Evolutionary conservation across 2,329 filamentous ascomycete species (phyloP).

Genomic region (Cladophialophora bantiana): DNA sequence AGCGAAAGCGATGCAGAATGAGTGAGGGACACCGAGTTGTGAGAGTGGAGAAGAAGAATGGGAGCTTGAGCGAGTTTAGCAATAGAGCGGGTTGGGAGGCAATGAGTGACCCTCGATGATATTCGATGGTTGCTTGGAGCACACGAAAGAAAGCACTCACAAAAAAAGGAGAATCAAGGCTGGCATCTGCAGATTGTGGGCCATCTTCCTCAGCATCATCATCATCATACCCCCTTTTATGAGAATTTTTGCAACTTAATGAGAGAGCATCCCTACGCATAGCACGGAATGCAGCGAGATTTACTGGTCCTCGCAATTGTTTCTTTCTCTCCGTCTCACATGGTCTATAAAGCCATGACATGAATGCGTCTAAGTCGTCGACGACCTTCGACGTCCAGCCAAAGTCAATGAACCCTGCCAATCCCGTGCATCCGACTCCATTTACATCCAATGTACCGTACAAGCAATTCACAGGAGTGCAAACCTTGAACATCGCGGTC

Average conservation of each 20-base stretch:
- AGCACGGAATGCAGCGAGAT: neutral
- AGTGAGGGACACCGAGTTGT: conserved; percentile 6
- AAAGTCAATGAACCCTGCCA: no score
- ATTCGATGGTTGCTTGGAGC: conserved; percentile 20
- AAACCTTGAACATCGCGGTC: no score
- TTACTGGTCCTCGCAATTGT: neutral
- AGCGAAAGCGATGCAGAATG: conserved; percentile 13
- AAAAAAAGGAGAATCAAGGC: conserved; percentile 25
- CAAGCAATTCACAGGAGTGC: no score
- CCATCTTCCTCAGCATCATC: conserved; percentile 15
- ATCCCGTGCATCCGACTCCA: no score
- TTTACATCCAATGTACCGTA: no score
- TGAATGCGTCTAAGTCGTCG: no score
- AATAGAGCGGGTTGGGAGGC: conserved; percentile 19
- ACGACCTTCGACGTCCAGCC: no score
- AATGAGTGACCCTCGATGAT: conserved; percentile 20
- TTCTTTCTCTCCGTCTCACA: neutral
- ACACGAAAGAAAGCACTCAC: conserved; percentile 15
- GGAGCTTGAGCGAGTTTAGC: conserved; percentile 12
- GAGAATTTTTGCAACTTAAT: conserved; percentile 13
- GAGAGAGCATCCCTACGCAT: neutral
- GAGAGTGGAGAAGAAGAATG: conserved; percentile 14
- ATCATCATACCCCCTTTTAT: conserved; percentile 11
- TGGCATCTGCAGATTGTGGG: conserved; percentile 20
- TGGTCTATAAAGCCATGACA: neutral